Percentiles rank a stretch among this genome's conserved stretches.
These are phyloP conservation scores for Microcyclospora pomicola DNA, from an alignment of 2,329 filamentous ascomycete genomes.

Conservation along the genomic window DNA sequence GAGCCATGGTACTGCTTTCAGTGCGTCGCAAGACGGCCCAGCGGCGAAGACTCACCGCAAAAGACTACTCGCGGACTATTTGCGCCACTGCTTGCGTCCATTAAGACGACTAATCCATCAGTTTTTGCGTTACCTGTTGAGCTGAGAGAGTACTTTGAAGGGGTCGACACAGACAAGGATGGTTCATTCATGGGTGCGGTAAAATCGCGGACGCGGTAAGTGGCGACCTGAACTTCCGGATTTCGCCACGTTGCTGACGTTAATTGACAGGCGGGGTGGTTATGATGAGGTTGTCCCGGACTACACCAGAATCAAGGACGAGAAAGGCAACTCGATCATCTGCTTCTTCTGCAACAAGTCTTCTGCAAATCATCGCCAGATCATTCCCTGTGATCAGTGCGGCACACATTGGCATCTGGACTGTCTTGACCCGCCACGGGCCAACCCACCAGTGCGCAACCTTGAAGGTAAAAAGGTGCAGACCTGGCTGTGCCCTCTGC, in stretches of 20 bases:
- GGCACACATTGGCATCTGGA: constrained; percentile 79
- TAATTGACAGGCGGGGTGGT: constrained; percentile 13
- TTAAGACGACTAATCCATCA: constrained; percentile 22
- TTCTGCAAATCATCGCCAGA: constrained; percentile 49
- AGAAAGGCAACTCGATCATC: constrained; percentile 59
- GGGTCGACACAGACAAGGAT: constrained; percentile 60
- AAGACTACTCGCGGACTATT: constrained; percentile 38
- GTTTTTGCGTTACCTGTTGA: constrained; percentile 47
- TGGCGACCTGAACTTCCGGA: constrained; percentile 3
- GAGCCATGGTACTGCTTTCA: constrained; percentile 74
- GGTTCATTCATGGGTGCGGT: constrained; percentile 67
- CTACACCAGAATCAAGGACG: constrained; percentile 38
- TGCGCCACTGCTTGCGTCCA: constrained; percentile 46
- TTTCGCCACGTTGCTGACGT: constrained; percentile 2
- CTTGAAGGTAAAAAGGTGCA: constrained; percentile 42
- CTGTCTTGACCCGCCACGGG: constrained; percentile 72
- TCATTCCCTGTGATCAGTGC: constrained; percentile 79
- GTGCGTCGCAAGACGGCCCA: constrained; percentile 38
- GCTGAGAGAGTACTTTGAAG: constrained; percentile 64
- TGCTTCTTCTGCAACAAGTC: constrained; percentile 64
- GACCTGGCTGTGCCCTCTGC: constrained; percentile 80
- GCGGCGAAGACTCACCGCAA: constrained; percentile 15
- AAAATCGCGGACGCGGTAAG: constrained; percentile 45
- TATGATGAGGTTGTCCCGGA: constrained; percentile 33
- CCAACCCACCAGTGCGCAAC: constrained; percentile 54